phyloP scores from a whole-genome alignment of 2,329 filamentous ascomycete genomes.

The Hortaea sp. region DNA sequence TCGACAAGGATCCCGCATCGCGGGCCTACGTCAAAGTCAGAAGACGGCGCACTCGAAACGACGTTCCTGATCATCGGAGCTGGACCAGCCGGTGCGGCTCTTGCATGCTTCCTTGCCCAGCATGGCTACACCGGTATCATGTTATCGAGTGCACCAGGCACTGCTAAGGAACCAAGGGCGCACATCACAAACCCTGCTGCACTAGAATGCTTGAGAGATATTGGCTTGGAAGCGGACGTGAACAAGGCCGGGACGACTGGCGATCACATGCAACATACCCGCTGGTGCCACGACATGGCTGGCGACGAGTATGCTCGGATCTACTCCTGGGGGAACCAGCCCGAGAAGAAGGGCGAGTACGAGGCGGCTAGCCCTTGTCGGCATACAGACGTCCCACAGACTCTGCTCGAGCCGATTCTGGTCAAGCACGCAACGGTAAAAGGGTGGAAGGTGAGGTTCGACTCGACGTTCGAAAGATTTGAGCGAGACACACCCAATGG shows the following conservation, averaged over 20 bases:
- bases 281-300: conserved; percentile 36
- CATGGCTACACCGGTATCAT: conserved; percentile 42
- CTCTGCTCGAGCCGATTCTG: conserved; percentile 34
- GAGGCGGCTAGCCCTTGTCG: conserved; percentile 31
- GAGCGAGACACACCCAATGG: conserved; percentile 13
- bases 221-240: conserved; percentile 32
- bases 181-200: conserved; percentile 53
- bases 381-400: conserved; percentile 35
- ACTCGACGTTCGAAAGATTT: conserved; percentile 27
- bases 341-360: conserved; percentile 30
- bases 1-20: neutral
- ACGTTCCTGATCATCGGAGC: conserved; percentile 25
- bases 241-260: conserved; percentile 22
- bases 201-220: conserved; percentile 39
- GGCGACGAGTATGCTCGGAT: conserved; percentile 36
- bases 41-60: conserved; percentile 12
- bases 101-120: conserved; percentile 24
- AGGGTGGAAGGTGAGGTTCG: conserved; percentile 32
- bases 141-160: conserved; percentile 40
- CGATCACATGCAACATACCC: conserved; percentile 30
- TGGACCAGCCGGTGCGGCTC: conserved; percentile 24
- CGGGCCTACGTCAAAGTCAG: neutral
- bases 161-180: conserved; percentile 48
- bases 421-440: conserved; percentile 27
- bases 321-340: conserved; percentile 35